Base-by-base conservation (phyloP, 495 filamentous ascomycete species). In the Neurospora sp. region DNA sequence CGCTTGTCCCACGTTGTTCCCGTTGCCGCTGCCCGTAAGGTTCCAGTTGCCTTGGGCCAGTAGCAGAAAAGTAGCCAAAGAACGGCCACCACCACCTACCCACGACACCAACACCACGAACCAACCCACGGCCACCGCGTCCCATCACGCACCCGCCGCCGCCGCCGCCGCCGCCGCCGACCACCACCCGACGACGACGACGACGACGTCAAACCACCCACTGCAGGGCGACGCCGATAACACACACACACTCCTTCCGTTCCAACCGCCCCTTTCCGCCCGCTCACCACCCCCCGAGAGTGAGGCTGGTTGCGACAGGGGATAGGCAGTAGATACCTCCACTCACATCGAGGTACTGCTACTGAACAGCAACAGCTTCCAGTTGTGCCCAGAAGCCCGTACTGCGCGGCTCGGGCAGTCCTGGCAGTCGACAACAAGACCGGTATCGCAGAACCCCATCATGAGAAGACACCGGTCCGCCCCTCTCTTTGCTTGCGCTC, bases 381-480 rank as follows among this genome's bases (percentile, higher is more conserved):
- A 34, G 54, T 66, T 66, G 54, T 66, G 54, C 54, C 54, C 34
- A 66, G 54, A 36, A 66, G 54, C 54, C 54, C 54, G 54, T 66
- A 66, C 54, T 66, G 54, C 54, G 54, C 54, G 31, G 54, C 54
- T 66, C 24, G 28, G 54, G 54, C 54, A 66, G 54, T 34, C 28
- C 54, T 66, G 54, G 54, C 54, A 34, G 54, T 66, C 54, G 54
- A 66, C 54, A 19, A 34, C 54, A 66, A 34, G 54, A 66, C 54
- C 54, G 54, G 7, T 31, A 66, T 7, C 54, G 54, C 54, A 70
- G 43, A 66, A 75, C 72, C 70, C 72, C 77, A 81, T 73, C 78
- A 81, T 81, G 79, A 77, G 62, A 76, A 79, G 79, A 69, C 78
- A 76, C 37, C 69, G 77, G 76, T 71, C 69, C 40, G 74, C 54